These are phyloP conservation scores for Candida nanaspora DNA, from an alignment of 805 yeast genomes.

Conservation along the genomic window DNA sequence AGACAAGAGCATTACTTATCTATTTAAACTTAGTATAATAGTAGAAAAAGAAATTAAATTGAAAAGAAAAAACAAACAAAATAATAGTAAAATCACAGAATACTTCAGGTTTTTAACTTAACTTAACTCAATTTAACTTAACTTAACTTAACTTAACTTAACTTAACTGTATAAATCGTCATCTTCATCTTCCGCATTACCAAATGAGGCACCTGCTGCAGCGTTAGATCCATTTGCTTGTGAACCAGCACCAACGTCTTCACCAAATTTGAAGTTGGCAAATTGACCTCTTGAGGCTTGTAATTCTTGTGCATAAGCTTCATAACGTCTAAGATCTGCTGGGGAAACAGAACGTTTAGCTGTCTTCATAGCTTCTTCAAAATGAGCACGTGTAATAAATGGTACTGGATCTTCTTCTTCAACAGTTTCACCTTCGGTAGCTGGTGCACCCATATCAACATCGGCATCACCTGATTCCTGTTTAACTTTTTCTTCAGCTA, in stretches of 20 bases:
- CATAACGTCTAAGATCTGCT: constrained; percentile 96
- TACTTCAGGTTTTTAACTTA: background rate
- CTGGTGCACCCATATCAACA: constrained; percentile 23
- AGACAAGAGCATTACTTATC: too few species aligned
- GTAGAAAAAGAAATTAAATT: too few species aligned
- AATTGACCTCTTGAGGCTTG: constrained; percentile 95
- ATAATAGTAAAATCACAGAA: too few species aligned
- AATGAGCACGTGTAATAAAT: constrained; percentile 85
- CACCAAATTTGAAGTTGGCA: constrained; percentile 72
- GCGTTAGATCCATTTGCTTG: constrained; percentile 22
- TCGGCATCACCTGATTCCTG: constrained; percentile 37
- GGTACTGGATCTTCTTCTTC: constrained; percentile 94
- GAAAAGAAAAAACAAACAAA: too few species aligned
- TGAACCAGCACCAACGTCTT: constrained; percentile 5
- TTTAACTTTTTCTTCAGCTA: constrained; percentile 45
- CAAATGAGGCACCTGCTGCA: constrained; percentile 37
- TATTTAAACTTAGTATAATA: too few species aligned
- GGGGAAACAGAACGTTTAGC: constrained; percentile 97
- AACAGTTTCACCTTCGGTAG: constrained; percentile 52
- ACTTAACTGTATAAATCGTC: constrained; percentile 33
- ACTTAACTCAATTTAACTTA: constrained; percentile 14
- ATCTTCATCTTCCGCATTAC: constrained; percentile 41
- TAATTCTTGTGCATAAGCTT: constrained; percentile 94
- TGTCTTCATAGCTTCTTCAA: constrained; percentile 99
- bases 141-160: too few species aligned